Conservation (phyloP, 352 stramenopile genomes). For the Pythium grandisporangium region DNA sequence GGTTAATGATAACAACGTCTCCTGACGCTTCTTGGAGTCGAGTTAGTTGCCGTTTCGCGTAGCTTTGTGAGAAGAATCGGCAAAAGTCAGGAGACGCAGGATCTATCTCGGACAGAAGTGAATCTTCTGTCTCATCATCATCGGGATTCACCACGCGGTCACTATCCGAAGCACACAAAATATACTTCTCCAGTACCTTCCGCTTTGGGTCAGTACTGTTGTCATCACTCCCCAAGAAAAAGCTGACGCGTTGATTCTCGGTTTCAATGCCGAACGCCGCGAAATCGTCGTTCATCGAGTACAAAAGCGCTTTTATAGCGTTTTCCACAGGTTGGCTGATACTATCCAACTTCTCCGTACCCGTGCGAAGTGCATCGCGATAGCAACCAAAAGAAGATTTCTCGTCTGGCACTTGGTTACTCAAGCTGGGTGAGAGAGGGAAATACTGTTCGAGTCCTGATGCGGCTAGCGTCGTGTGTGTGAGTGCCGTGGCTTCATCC, state of each 20-base stretch:
- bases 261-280: conserved; percentile 69
- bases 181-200: conserved; percentile 47
- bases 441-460: conserved; percentile 7
- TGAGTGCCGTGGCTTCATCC: conserved; percentile 35
- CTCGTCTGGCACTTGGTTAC: conserved; percentile 10
- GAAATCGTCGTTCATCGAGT: conserved; percentile 58
- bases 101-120: conserved; percentile 53
- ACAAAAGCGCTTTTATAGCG: conserved; percentile 36
- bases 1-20: conserved; percentile 35
- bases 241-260: conserved; percentile 44
- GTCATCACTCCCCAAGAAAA: conserved; percentile 54
- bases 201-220: conserved; percentile 23
- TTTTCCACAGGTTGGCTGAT: conserved; percentile 21
- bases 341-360: conserved; percentile 20
- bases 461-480: conserved; percentile 12
- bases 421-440: not conserved
- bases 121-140: conserved; percentile 14
- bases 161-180: conserved; percentile 1
- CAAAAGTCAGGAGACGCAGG: conserved; percentile 35
- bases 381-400: conserved; percentile 17
- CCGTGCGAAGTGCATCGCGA: conserved; percentile 19
- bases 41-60: conserved; percentile 26
- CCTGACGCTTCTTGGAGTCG: conserved; percentile 28
- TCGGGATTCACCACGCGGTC: not conserved
- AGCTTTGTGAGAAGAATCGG: conserved; percentile 27